A percentile compares a stretch with the other conserved stretches of the same genome.
These are phyloP conservation scores for Hyphopichia buzzinii DNA, from an alignment of 1,139 yeast species.

Conservation along the genomic window DNA sequence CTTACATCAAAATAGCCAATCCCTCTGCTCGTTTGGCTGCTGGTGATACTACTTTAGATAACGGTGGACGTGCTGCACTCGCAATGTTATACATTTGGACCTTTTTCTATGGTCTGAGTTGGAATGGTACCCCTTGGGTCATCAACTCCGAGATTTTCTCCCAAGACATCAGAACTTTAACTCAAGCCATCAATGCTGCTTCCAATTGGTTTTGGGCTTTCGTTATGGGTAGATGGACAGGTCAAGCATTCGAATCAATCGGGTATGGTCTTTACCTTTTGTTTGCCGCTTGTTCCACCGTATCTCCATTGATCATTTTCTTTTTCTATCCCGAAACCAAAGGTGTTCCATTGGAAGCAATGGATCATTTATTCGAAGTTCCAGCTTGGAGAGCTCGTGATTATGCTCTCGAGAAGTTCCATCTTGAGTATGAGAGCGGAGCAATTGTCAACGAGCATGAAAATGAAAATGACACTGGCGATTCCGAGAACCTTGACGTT, in stretches of 20 bases:
- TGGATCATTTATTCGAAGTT: constrained; percentile 39
- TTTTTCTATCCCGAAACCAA: constrained; percentile 47
- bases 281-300: constrained; percentile 36
- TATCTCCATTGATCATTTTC: constrained; percentile 32
- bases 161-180: constrained; percentile 38
- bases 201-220: constrained; percentile 52
- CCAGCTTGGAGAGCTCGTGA: constrained; percentile 30
- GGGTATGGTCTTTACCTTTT: constrained; percentile 45
- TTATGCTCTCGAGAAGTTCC: constrained; percentile 19
- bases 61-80: constrained; percentile 50
- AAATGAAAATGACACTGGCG: background rate
- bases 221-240: constrained; percentile 45
- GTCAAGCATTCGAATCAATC: constrained; percentile 40
- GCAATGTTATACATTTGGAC: constrained; percentile 51
- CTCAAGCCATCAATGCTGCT: constrained; percentile 45
- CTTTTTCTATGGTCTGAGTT: constrained; percentile 38
- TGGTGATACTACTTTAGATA: constrained; percentile 17
- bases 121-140: constrained; percentile 53
- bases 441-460: no score
- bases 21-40: constrained; percentile 29
- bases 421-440: constrained; percentile 13
- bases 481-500: background rate
- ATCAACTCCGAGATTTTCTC: constrained; percentile 46
- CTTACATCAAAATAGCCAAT: constrained; percentile 41
- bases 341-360: constrained; percentile 43